Evolutionary conservation across 768 basidiomycete genomes (phyloP), one percentile per base, ranked within the genome.

Genomic region (Agaricus subrufescens): DNA sequence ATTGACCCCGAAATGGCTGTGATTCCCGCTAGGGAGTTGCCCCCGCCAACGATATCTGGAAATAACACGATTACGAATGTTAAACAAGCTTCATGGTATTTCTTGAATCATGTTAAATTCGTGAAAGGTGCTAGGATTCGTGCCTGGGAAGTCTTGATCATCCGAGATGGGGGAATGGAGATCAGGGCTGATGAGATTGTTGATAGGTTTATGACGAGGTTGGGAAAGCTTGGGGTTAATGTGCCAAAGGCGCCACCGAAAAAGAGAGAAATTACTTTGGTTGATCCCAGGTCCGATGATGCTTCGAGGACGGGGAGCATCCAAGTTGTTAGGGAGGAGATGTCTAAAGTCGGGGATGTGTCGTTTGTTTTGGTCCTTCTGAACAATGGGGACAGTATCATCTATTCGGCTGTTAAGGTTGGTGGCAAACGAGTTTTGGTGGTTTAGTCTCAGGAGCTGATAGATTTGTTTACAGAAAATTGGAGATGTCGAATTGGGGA

Each of bases 381-480:
- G 4, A 84, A 86, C 30, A 75, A 71, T 47, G 67, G 77, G 12
- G 91, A 94, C 65, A 86, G 87, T 49, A 84, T 67, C 60, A 87
- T 94, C 46, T 94, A 93, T 65, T 85, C 88, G 2, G 89, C 86
- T 8, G 83, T 93, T 66, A 91, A 93, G 70, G 79, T 79, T 52
- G 25, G 57, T 31, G 19, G 19, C 19, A 19, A 19, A 19, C 19
- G 19, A 19, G 19, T 19, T 19, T 19, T 19, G 19, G 19, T 19
- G 19, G 19, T 19, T 19, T 19, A 19, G 19, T 19, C 19, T 19
- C 19, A 19, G 19, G 31, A 3, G 34, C 31, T 38, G 37, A 6
- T 44, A 23, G n/a, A 56, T 31, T 12, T 43, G 23, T n/a, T n/a
- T 34, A 50, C 56, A 81, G 79, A 80, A 81, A 4, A 76, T 91